These are phyloP conservation scores for Microsporum canis DNA, from an alignment of 2,329 filamentous ascomycete genomes.

Conservation along the genomic window DNA sequence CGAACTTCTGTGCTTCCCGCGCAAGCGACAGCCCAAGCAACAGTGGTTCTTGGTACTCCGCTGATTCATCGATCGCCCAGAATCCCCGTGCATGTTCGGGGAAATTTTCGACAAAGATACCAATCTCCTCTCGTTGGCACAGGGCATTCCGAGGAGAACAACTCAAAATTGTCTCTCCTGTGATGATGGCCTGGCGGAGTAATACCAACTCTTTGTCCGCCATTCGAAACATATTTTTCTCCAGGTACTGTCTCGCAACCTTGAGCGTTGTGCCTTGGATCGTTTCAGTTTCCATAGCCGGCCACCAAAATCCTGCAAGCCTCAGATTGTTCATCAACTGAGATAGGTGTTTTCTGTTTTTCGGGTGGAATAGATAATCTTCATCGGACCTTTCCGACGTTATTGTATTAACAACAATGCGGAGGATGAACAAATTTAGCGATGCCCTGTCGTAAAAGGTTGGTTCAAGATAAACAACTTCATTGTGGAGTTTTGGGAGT, in stretches of 20 bases:
- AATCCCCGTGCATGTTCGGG: constrained; percentile 47
- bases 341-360: constrained; percentile 55
- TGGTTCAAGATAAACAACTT: constrained; percentile 61
- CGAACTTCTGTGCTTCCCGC: constrained; percentile 44
- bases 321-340: constrained; percentile 66
- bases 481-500: constrained; percentile 62
- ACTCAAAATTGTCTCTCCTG: constrained; percentile 48
- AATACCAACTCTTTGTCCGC: constrained; percentile 48
- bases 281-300: constrained; percentile 51
- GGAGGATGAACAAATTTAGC: constrained; percentile 73
- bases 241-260: constrained; percentile 56
- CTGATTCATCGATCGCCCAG: constrained; percentile 55
- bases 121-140: constrained; percentile 63
- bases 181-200: constrained; percentile 53
- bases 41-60: constrained; percentile 34
- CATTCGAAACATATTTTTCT: constrained; percentile 49
- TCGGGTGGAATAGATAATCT: constrained; percentile 81
- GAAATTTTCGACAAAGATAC: constrained; percentile 58
- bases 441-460: constrained; percentile 76
- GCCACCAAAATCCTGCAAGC: constrained; percentile 77
- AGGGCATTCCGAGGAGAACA: constrained; percentile 57
- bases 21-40: constrained; percentile 49
- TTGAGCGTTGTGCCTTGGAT: constrained; percentile 56
- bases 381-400: constrained; percentile 72
- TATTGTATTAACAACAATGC: constrained; percentile 74